Evolutionary conservation across 192 early-diverging fungal genomes (phyloP), one percentile per base, ranked within the genome.

Genomic region (Fimicolochytrium jonesii): DNA sequence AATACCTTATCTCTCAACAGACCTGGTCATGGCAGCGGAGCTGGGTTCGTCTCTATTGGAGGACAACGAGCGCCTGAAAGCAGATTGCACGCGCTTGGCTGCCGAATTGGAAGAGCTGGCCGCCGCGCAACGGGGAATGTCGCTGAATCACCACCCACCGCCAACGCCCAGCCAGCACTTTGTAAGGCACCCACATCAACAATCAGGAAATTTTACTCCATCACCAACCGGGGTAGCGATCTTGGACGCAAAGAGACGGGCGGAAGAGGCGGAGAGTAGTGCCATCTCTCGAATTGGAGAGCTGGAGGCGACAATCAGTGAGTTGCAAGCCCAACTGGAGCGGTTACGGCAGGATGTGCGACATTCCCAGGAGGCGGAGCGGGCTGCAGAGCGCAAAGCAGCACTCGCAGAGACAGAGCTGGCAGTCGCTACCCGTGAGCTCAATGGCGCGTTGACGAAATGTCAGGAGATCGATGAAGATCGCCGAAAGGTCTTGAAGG

Each of bases 1-100:
- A n/a, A n/a, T n/a, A n/a, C n/a, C n/a, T n/a, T n/a, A n/a, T n/a
- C n/a, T n/a, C n/a, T n/a, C n/a, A n/a, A 42, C 15, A 48, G 60
- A 64, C 42, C 47, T 64, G 6, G 39, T 55, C 7, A 64, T 64
- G 26, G 62, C 62, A 2, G 62, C 62, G 17, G 62, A 64, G 52
- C 22, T 64, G 34, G 62, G 62, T 2, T 15, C 33, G 1, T 29
- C 20, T 15, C 51, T 64, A 13, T 18, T 54, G 20, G 62, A 64
- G 26, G 51, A 56, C 5, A 55, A 64, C 25, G 62, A 64, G 51
- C 29, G 37, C 5, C 52, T 64, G 9, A 53, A 45, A 22, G 33
- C 52, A 11, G 51, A 55, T 10, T 45, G 15, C 13, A 20, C 46
- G 0, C 39, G 18, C 10, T 22, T 62, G 22, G 47, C 37, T 0